Percentiles rank a stretch among this genome's conserved stretches.
Evolutionary conservation across 495 filamentous ascomycete genomes (phyloP).

Genomic region (Xylaria acuta): DNA sequence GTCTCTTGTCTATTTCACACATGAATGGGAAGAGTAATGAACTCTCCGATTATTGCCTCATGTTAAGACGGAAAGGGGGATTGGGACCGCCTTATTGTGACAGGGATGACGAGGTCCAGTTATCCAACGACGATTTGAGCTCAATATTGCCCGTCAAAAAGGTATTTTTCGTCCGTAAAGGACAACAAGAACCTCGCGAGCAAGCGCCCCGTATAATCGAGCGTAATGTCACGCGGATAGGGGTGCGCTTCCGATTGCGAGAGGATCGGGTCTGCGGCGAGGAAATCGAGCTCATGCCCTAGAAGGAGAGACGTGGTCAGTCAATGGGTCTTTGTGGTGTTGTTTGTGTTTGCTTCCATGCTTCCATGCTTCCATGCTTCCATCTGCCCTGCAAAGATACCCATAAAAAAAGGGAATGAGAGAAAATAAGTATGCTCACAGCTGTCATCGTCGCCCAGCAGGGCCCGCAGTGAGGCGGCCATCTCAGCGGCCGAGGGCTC

Average conservation of each 20-base stretch:
- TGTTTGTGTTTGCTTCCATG: background rate
- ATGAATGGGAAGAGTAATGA: background rate
- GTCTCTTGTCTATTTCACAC: too few relatives aligned
- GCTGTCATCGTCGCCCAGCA: conserved; percentile 44
- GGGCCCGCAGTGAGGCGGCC: conserved; percentile 49
- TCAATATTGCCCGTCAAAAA: conserved; percentile 40
- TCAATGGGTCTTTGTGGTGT: background rate
- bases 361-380: background rate
- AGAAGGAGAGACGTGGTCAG: conserved; percentile 25
- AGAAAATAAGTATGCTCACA: conserved; percentile 41
- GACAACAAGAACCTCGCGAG: conserved; percentile 57
- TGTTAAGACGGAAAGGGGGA: background rate
- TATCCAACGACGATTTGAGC: too few relatives aligned
- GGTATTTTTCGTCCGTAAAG: conserved; percentile 52
- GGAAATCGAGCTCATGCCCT: conserved; percentile 56
- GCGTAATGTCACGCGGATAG: conserved; percentile 50
- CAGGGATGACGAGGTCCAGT: background rate
- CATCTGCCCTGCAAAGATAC: background rate
- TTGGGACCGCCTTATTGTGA: background rate
- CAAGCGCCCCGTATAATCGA: conserved; percentile 57
- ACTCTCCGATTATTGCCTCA: background rate
- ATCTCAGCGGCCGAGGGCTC: conserved; percentile 48
- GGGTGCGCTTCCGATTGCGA: conserved; percentile 50
- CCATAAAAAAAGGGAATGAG: background rate
- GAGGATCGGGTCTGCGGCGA: conserved; percentile 52